Conservation (phyloP, 345 rosid species). For the Gynandropsis gynandra region DNA sequence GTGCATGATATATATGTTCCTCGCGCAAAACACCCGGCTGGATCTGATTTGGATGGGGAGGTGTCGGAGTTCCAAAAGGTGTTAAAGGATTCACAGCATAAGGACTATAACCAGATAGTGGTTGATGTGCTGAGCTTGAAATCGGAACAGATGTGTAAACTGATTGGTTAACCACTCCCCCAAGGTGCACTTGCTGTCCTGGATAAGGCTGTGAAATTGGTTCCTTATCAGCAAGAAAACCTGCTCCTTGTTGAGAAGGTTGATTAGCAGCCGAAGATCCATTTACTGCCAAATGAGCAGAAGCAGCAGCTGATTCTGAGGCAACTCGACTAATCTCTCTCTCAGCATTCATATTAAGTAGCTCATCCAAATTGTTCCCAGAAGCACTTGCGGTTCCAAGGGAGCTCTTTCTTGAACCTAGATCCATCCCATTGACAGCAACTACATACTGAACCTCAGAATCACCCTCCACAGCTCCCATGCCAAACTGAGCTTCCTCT, state of each 20-base stretch:
- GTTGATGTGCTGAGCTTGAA: constrained; percentile 21
- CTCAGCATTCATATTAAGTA: constrained; percentile 17
- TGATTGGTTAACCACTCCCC: constrained; percentile 25
- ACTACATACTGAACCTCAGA: constrained; percentile 36
- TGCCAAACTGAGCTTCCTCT: constrained; percentile 27
- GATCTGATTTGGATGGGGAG: constrained; percentile 20
- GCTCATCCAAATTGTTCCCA: constrained; percentile 26
- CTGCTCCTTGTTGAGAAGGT: constrained; percentile 28
- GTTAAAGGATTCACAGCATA: constrained; percentile 25
- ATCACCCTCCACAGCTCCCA: constrained; percentile 27
- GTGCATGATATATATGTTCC: constrained; percentile 21
- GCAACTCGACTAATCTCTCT: constrained; percentile 26
- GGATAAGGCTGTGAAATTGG: constrained; percentile 27
- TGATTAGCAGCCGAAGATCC: constrained; percentile 21
- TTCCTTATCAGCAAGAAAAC: constrained; percentile 17
- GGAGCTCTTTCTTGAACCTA: constrained; percentile 21
- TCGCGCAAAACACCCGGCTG: constrained; percentile 23
- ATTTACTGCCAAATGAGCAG: constrained; percentile 17
- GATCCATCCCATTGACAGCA: constrained; percentile 34
- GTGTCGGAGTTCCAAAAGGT: constrained; percentile 22
- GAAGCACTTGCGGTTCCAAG: constrained; percentile 15
- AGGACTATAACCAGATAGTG: constrained; percentile 22
- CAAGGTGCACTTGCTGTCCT: constrained; percentile 22
- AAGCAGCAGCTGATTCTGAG: constrained; percentile 28
- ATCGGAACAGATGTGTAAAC: constrained; percentile 26